Conservation (phyloP, 768 basidiomycete species). For the Sarcodon aspratus region DNA sequence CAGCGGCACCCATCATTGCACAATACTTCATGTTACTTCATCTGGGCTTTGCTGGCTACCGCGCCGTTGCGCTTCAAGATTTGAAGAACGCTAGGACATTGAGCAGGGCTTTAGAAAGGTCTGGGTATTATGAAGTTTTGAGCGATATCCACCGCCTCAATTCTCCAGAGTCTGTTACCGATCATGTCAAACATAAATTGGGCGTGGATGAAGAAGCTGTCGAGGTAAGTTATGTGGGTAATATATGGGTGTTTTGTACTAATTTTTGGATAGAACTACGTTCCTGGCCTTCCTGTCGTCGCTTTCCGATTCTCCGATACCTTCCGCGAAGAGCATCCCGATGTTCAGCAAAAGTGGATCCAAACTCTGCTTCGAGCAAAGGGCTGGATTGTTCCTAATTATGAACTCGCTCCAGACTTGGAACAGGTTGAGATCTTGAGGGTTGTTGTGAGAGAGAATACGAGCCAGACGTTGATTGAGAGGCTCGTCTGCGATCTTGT, state of each 20-base stretch:
- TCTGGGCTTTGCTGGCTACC: slow-evolving; percentile 45
- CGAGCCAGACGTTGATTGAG: slow-evolving; percentile 35
- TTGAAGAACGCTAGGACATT: slow-evolving; percentile 55
- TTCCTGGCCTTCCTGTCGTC: slow-evolving; percentile 40
- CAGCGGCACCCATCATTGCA: slow-evolving; percentile 48
- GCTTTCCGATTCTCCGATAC: slow-evolving; percentile 43
- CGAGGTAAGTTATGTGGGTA: slow-evolving; percentile 32
- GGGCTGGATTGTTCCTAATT: slow-evolving; percentile 52
- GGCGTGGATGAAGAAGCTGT: slow-evolving; percentile 39
- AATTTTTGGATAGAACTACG: slow-evolving; percentile 24
- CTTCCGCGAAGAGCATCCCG: slow-evolving; percentile 40
- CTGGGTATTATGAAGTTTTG: slow-evolving; percentile 38
- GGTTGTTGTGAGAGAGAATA: slow-evolving; percentile 47
- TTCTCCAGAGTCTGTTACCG: slow-evolving; percentile 8
- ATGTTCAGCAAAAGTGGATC: slow-evolving; percentile 47
- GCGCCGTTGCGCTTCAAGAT: slow-evolving; percentile 33
- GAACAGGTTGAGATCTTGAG: slow-evolving; percentile 46
- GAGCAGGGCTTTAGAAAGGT: slow-evolving; percentile 48
- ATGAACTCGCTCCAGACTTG: slow-evolving; percentile 42
- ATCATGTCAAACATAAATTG: slow-evolving; percentile 19
- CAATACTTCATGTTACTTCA: slow-evolving; percentile 58
- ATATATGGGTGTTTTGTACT: background rate
- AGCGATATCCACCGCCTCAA: slow-evolving; percentile 42
- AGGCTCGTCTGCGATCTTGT: slow-evolving; percentile 61
- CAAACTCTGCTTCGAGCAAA: slow-evolving; percentile 36